These are phyloP conservation scores for Salvia splendens DNA, from an alignment of 257 asterid genomes.

Conservation along the genomic window DNA sequence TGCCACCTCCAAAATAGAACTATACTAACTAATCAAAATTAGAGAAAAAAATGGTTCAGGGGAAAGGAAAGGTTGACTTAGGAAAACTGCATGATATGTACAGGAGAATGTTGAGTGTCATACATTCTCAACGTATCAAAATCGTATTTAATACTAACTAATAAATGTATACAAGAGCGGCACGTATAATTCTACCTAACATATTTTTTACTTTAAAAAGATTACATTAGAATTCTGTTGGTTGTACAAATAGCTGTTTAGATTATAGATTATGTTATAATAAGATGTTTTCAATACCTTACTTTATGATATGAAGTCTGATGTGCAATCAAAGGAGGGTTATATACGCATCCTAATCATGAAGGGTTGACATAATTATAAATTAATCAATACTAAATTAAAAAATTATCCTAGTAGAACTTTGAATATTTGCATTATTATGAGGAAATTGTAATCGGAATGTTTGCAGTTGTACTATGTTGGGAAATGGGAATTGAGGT, in stretches of 20 bases:
- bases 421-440: conserved; percentile 17
- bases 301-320: conserved; percentile 38
- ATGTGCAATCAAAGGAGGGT: conserved; percentile 27
- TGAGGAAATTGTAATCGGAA: conserved; percentile 10
- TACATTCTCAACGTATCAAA: conserved; percentile 17
- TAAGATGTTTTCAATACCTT: conserved; percentile 30
- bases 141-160: not conserved
- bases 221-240: conserved; percentile 31
- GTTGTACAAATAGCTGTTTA: conserved; percentile 38
- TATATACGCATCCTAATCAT: conserved; percentile 36
- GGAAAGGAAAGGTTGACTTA: conserved; percentile 32
- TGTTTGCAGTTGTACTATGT: conserved; percentile 28
- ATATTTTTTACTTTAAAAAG: not conserved
- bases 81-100: conserved; percentile 35
- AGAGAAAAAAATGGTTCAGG: not conserved
- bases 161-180: conserved; percentile 24
- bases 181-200: conserved; percentile 37
- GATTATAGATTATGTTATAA: conserved; percentile 6
- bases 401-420: not conserved
- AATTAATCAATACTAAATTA: not conserved
- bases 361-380: conserved; percentile 40
- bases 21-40: not conserved
- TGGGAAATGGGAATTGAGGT: conserved; percentile 24
- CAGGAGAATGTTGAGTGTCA: conserved; percentile 40
- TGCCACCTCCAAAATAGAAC: not conserved